phyloP scores from a whole-genome alignment of 257 asterid species.

The Solanum pennellii region DNA sequence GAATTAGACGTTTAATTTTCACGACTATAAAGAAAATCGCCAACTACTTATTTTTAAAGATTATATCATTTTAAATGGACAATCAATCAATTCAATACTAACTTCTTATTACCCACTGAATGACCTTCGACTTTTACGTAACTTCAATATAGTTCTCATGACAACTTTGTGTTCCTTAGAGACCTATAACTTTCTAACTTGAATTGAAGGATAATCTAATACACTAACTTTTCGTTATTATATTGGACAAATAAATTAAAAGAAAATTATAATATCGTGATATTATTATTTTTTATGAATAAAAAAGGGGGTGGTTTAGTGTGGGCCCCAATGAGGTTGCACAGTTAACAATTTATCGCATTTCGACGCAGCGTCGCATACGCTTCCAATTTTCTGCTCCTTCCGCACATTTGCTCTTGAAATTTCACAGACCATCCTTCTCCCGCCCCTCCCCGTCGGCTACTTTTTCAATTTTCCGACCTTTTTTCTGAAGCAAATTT shows the following conservation, averaged over 20 bases:
- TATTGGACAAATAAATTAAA: too few species aligned
- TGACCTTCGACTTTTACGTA: not conserved
- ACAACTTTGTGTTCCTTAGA: not conserved
- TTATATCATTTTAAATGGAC: too few species aligned
- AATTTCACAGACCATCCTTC: not conserved
- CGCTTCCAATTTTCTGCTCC: not conserved
- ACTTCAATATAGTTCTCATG: not conserved
- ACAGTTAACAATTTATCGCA: not conserved
- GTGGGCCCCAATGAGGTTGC: not conserved
- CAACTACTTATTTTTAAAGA: too few species aligned
- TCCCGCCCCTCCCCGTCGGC: not conserved
- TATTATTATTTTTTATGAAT: not conserved
- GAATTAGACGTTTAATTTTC: too few species aligned
- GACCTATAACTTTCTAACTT: not conserved
- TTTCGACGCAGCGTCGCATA: not conserved
- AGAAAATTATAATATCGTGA: not conserved
- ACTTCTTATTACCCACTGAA: too few species aligned
- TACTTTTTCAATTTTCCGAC: not conserved
- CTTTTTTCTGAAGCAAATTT: not conserved
- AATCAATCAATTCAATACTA: too few species aligned
- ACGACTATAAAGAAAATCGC: not conserved
- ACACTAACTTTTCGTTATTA: not conserved
- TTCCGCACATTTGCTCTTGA: not conserved
- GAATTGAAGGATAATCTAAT: too few species aligned
- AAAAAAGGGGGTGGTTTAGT: not conserved